phyloP scores from a whole-genome alignment of 1,284 basidiomycete species.

The Naganishia liquefaciens region DNA sequence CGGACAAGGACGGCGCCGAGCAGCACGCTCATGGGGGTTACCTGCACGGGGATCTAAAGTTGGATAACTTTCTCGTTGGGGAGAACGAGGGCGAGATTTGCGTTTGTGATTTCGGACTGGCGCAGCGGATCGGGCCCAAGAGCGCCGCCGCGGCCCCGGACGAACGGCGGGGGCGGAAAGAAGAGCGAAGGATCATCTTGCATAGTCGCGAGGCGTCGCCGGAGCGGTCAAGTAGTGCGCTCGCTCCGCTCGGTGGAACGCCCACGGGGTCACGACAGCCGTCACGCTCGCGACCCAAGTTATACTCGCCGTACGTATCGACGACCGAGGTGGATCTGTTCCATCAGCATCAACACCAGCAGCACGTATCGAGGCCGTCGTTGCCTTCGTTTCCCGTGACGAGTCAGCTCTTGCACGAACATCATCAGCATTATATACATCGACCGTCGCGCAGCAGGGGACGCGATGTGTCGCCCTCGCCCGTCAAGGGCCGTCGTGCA shows the following conservation, averaged over 20 bases:
- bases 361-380: not conserved
- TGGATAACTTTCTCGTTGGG: slow-evolving; percentile 93
- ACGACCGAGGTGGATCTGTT: slow-evolving; percentile 10
- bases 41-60: slow-evolving; percentile 90
- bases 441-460: slow-evolving; percentile 16
- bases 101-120: slow-evolving; percentile 53
- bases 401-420: slow-evolving; percentile 15
- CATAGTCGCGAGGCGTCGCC: slow-evolving; percentile 26
- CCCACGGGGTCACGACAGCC: slow-evolving; percentile 15
- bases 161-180: slow-evolving; percentile 21
- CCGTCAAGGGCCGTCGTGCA: slow-evolving; percentile 10
- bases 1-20: slow-evolving; percentile 47
- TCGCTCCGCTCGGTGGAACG: not conserved
- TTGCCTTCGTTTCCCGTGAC: slow-evolving; percentile 13
- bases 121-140: slow-evolving; percentile 37
- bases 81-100: slow-evolving; percentile 60
- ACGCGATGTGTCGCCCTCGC: slow-evolving; percentile 13
- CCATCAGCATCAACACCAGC: not conserved
- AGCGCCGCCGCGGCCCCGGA: not conserved
- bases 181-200: slow-evolving; percentile 27
- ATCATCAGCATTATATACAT: no score
- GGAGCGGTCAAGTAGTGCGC: not conserved
- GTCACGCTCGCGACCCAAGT: slow-evolving; percentile 21
- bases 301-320: slow-evolving; percentile 22
- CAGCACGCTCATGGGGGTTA: slow-evolving; percentile 57